Percentiles rank a stretch among this genome's conserved stretches.
These are phyloP conservation scores for Psilocybe subaeruginosa DNA, from an alignment of 768 basidiomycete species.

Conservation along the genomic window DNA sequence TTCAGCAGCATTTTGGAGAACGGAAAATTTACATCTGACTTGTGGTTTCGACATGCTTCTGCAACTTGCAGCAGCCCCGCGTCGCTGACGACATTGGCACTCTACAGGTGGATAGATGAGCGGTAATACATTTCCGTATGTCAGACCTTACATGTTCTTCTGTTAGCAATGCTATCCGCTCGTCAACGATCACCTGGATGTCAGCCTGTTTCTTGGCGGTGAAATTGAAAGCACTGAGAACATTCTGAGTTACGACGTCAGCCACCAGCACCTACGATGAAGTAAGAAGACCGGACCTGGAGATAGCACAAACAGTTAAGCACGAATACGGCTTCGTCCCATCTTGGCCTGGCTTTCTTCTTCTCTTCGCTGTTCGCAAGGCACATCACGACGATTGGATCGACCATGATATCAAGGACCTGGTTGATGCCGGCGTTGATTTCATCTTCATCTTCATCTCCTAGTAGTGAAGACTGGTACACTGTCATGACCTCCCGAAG, in stretches of 20 bases:
- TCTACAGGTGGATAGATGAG: slow-evolving; percentile 22
- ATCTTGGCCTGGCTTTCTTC: slow-evolving; percentile 51
- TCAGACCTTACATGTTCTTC: slow-evolving; percentile 75
- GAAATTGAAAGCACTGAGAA: slow-evolving; percentile 71
- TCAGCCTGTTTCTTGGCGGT: slow-evolving; percentile 59
- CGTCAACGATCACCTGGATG: slow-evolving; percentile 64
- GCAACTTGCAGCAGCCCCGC: slow-evolving; percentile 54
- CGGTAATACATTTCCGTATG: slow-evolving; percentile 2
- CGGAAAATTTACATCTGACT: slow-evolving; percentile 39
- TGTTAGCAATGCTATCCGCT: slow-evolving; percentile 64
- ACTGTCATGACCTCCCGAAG: slow-evolving; percentile 89
- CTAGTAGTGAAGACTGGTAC: slow-evolving; percentile 84
- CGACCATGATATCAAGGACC: slow-evolving; percentile 82
- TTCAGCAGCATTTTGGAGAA: background rate
- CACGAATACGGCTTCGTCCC: slow-evolving; percentile 85
- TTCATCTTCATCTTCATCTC: slow-evolving; percentile 53
- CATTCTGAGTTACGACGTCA: slow-evolving; percentile 41
- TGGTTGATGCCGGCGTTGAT: slow-evolving; percentile 57
- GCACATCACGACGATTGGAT: slow-evolving; percentile 83
- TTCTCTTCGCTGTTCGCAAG: slow-evolving; percentile 68
- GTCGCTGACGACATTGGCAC: slow-evolving; percentile 56
- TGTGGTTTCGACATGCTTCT: slow-evolving; percentile 42
- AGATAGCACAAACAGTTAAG: slow-evolving; percentile 87
- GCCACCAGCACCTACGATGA: slow-evolving; percentile 1
- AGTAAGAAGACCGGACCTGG: slow-evolving; percentile 50